Base-by-base conservation (phyloP, 139 green algal genomes). In the Haematococcus lacustris region DNA sequence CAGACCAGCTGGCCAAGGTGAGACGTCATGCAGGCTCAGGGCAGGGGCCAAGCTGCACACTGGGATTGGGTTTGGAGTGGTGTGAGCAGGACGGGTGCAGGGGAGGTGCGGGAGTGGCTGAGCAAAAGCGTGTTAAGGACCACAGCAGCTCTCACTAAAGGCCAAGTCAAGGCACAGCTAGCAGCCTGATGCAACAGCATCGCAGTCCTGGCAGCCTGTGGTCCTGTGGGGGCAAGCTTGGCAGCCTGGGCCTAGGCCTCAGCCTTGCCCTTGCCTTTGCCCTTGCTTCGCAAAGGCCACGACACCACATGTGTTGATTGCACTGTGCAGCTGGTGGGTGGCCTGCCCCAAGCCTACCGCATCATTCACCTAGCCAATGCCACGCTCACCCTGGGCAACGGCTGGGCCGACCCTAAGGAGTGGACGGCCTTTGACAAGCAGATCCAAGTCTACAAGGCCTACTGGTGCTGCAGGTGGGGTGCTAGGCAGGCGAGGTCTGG, bases 391-490 rank as follows among this genome's bases (percentile, higher is more conserved):
- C 35, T 72, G 30, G 47, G 67, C 30, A 23, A 34, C 9, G 67
- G 67, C 41, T 72, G 38, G 17, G 32, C 47, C 2, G 47, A 60
- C 34, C 30, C 41, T 3, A 34, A 25, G 32, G 7, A 34, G 25
- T 61, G 47, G 41, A 34, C 17, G 32, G 47, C 67, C 1, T 72
- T 63, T 64, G 67, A 72, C 43, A 47, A 2, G 32, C 38, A 51
- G 28, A 72, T 72, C n/a, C n/a, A 63, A 39, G 39, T 25, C 1
- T 72, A 72, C 41, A 61, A 50, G 40, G 33, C 67, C 26, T 61
- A 63, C 43, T 72, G 67, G 67, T 72, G 67, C 30, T 72, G 67
- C 41, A 72, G 67, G 67, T 72, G 32, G 32, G 66, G 47, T 57
- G 47, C 47, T 21, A 57, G 47, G 13, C 13, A 13, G 47, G 13